phyloP scores from a whole-genome alignment of 2,329 filamentous ascomycete species.

The Penicillium expansum region DNA sequence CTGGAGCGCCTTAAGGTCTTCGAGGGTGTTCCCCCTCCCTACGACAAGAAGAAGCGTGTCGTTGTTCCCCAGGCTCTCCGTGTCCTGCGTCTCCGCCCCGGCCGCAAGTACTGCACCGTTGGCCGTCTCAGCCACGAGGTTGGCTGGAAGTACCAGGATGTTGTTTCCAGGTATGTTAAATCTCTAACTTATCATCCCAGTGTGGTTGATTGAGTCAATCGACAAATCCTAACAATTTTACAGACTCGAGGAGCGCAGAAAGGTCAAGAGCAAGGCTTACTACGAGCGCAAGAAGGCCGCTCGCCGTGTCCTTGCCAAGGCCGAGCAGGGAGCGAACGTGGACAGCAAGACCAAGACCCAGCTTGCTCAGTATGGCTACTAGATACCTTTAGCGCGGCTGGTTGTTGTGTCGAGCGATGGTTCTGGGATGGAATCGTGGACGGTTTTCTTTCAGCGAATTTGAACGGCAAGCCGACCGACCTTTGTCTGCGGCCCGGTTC shows the following conservation, averaged over 20 bases:
- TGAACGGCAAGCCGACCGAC: constrained; percentile 43
- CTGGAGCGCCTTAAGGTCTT: constrained; percentile 99
- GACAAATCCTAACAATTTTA: constrained; percentile 22
- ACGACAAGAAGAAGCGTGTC: constrained; percentile 99
- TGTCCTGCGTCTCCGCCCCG: constrained; percentile 94
- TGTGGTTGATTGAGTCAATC: neutral
- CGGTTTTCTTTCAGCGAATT: constrained; percentile 41
- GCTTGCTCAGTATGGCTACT: constrained; percentile 90
- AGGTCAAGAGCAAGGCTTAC: constrained; percentile 98
- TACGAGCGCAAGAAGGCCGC: constrained; percentile 99
- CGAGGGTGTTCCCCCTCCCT: constrained; percentile 97
- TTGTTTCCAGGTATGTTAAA: constrained; percentile 83
- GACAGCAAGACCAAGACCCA: constrained; percentile 83
- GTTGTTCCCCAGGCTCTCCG: constrained; percentile 98
- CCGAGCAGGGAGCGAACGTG: constrained; percentile 86
- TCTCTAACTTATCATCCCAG: neutral
- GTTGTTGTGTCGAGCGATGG: constrained; percentile 42
- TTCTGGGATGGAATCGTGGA: constrained; percentile 41
- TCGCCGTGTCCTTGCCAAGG: constrained; percentile 83
- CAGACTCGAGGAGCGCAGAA: constrained; percentile 98
- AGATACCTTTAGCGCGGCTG: constrained; percentile 49
- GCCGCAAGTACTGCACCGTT: constrained; percentile 99
- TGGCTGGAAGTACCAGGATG: constrained; percentile 99
- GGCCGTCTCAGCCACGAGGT: constrained; percentile 98
- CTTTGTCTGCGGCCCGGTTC: constrained; percentile 31